Evolutionary conservation across 441 rosid species (phyloP), one percentile per base, ranked within the genome.

Genomic region (Eruca vesicaria): DNA sequence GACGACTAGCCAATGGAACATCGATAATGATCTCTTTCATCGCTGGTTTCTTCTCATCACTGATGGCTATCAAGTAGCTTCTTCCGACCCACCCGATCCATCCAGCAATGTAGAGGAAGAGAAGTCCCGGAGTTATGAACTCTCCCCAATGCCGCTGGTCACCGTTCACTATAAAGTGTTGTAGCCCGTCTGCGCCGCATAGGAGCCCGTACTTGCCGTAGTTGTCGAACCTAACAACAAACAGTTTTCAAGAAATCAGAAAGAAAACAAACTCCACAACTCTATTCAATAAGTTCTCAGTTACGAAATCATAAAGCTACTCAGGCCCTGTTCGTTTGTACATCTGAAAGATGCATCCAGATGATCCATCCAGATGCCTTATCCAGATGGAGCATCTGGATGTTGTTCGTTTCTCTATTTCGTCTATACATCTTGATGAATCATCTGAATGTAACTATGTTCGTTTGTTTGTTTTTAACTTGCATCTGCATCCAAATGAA

Each of bases 11-110:
- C 81, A 89, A 79, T 43, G 98, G 98, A 55, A 95, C 98, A 76
- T 95, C 99, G 11, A 95, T 95, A 78, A 95, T 95, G 86, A 96
- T 96, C 85, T 96, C 99, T 84, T 93, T 93, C 98, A 90, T 86
- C 0, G 98, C 87, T 0, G 98, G 97, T 74, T 96, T 96, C 93
- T 91, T 96, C 6, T 96, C 99, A 26, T 45, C 97, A 0, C 99
- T 85, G 12, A 93, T 96, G 9, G 99, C 97, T 38, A 83, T 96
- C 77, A 96, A 77, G 81, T 93, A 96, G 82, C 97, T 96, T 74
- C 99, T 70, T 1, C 98, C 99, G 10, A 96, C 98, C 98, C 98
- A 96, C 78, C 99, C 99, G 55, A 96, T 96, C 99, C 99, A 96
- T 2, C 98, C 98, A 0, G 98, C 97, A 20, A 96, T 96, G 89